Evolutionary conservation across 306 rosid genomes (phyloP), one percentile per base, ranked within the genome.

Genomic region (Vigna nakashimae): DNA sequence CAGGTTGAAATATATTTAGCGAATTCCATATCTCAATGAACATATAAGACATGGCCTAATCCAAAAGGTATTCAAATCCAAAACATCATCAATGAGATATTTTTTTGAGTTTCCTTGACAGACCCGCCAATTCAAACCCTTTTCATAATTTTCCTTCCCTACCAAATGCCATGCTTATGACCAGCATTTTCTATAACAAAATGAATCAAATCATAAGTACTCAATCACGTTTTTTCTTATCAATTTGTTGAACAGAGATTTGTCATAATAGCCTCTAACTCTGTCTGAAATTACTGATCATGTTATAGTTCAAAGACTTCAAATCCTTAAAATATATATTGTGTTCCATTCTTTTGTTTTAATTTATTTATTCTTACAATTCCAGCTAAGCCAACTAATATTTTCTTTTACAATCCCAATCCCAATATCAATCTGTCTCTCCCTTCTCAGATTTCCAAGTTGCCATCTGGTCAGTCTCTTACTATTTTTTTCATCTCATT

Each of bases 391-490:
- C 40, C 36, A 11, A 18, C n/a, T 48, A 49, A 49, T 63, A 9
- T 50, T 50, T 49, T 64, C 13, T 75, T 75, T 18, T 18, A n/a
- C 43, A 36, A 38, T 7, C 9, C 42, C 42, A 38, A 38, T 38
- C 42, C 42, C 42, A 38, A 38, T 38, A 8, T 10, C 45, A 88
- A 86, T 57, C 86, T 86, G 46, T 38, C 71, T 79, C 14, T 80
- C 14, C 73, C 84, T 32, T 92, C 82, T 76, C 92, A 70, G 36
- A 85, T 92, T 84, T 81, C 92, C 64, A 82, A 84, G 79, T 74
- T 93, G 86, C 92, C 98, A 50, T 93, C 98, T 32, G 98, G 96
- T 93, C 49, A 65, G 94, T 86, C 2, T 0, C 7, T 28, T 32
- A 6, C 11, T n/a, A 51, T 51, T 6, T 46, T 9, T 43, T 43